Evolutionary conservation across 805 yeast genomes (phyloP).

Genomic region (Sungouiozyma intestinalis): DNA sequence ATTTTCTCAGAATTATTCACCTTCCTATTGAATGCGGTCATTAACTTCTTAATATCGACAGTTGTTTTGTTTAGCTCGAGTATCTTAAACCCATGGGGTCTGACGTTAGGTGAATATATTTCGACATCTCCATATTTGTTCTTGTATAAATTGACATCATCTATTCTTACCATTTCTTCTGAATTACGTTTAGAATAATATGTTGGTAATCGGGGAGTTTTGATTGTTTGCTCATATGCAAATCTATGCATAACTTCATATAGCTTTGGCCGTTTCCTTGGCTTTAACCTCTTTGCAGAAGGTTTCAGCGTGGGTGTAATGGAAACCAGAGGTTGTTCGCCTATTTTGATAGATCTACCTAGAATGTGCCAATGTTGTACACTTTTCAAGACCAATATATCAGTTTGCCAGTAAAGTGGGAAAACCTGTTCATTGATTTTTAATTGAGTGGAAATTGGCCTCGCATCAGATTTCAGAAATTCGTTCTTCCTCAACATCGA

Average conservation of each 20-base stretch:
- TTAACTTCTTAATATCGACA: slow-evolving; percentile 3
- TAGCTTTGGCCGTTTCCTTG: slow-evolving; percentile 2
- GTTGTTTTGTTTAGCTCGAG: neutral
- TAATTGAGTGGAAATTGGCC: slow-evolving; percentile 1
- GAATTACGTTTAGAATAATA: slow-evolving; percentile 2
- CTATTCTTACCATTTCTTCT: slow-evolving; percentile 6
- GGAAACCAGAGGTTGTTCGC: slow-evolving; percentile 7
- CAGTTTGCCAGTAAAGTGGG: slow-evolving; percentile 10
- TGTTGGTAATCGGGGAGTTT: slow-evolving; percentile 11
- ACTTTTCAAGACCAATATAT: slow-evolving; percentile 14
- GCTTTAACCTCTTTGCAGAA: slow-evolving; percentile 5
- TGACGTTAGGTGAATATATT: slow-evolving; percentile 9
- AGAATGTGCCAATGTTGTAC: slow-evolving; percentile 20
- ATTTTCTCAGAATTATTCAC: slow-evolving; percentile 3
- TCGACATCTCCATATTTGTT: slow-evolving; percentile 18
- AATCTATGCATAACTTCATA: slow-evolving; percentile 13
- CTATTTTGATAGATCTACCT: slow-evolving; percentile 14
- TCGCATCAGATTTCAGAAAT: slow-evolving; percentile 3
- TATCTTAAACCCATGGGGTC: slow-evolving; percentile 16
- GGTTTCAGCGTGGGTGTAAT: slow-evolving; percentile 4
- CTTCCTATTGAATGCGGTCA: slow-evolving; percentile 8
- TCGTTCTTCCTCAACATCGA: slow-evolving; percentile 9
- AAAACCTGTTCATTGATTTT: slow-evolving; percentile 1
- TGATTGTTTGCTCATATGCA: slow-evolving; percentile 17
- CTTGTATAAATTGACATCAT: slow-evolving; percentile 10